These are phyloP conservation scores for Boletus huronensis DNA, from an alignment of 768 basidiomycete species.

Conservation along the genomic window DNA sequence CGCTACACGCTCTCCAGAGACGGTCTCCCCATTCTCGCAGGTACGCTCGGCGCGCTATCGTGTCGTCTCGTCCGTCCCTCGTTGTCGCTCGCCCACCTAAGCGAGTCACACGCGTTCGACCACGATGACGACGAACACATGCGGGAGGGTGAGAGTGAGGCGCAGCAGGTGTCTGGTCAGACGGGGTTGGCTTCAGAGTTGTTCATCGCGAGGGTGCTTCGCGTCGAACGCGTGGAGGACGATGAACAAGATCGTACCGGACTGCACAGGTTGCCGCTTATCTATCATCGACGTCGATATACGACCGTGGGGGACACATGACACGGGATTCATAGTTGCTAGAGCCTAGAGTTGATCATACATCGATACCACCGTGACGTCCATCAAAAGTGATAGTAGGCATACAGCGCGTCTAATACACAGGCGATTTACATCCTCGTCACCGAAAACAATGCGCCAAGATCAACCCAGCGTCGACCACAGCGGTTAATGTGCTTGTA, in stretches of 20 bases:
- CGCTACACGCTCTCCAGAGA: slow-evolving; percentile 44
- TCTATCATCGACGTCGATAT: slow-evolving; percentile 63
- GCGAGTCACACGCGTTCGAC: slow-evolving; percentile 18
- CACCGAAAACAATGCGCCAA: slow-evolving; percentile 75
- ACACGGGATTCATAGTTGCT: neutral
- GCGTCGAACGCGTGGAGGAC: slow-evolving; percentile 47
- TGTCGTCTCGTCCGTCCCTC: slow-evolving; percentile 64
- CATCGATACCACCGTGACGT: slow-evolving; percentile 7
- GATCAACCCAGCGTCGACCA: slow-evolving; percentile 87
- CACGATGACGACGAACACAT: neutral
- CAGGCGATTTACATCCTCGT: slow-evolving; percentile 64
- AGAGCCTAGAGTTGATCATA: neutral
- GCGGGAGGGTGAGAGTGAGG: slow-evolving; percentile 6
- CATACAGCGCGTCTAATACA: slow-evolving; percentile 10
- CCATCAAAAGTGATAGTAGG: neutral
- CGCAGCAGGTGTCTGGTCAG: slow-evolving; percentile 22
- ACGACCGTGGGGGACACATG: slow-evolving; percentile 41
- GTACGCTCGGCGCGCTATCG: slow-evolving; percentile 65
- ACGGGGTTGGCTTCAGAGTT: slow-evolving; percentile 57
- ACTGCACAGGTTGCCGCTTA: slow-evolving; percentile 46
- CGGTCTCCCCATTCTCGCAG: slow-evolving; percentile 57
- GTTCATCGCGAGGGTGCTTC: slow-evolving; percentile 75
- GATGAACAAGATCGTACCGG: slow-evolving; percentile 7
- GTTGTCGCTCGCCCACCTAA: slow-evolving; percentile 58
- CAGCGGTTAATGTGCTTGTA: slow-evolving; percentile 83